Evolutionary conservation across 2,329 filamentous ascomycete genomes (phyloP).

Genomic region (Bipolaris gigantea): DNA sequence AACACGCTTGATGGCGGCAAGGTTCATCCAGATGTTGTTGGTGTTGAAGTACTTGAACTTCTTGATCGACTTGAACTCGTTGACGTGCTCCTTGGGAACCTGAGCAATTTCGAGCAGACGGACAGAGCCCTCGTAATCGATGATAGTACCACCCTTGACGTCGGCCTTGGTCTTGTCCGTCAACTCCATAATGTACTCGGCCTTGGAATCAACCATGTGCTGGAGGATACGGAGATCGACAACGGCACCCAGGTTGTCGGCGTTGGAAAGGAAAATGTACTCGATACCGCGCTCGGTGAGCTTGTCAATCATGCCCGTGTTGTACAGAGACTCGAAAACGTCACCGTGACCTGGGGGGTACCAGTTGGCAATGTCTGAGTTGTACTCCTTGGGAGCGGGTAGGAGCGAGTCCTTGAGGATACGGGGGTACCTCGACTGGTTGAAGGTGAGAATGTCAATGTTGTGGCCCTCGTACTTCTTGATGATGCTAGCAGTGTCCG

Average conservation of each 20-base stretch:
- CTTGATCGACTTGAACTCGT: conserved; percentile 99
- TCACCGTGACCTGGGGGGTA: conserved; percentile 99
- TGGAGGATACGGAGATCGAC: conserved; percentile 97
- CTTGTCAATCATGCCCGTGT: conserved; percentile 97
- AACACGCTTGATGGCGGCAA: conserved; percentile 95
- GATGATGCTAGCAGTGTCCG: conserved; percentile 97
- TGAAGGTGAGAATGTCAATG: conserved; percentile 99
- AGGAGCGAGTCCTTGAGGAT: conserved; percentile 98
- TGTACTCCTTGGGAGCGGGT: conserved; percentile 85
- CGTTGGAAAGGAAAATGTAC: conserved; percentile 98
- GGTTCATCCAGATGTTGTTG: conserved; percentile 99
- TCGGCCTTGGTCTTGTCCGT: conserved; percentile 99
- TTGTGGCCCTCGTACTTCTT: conserved; percentile 99
- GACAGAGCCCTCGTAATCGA: conserved; percentile 96
- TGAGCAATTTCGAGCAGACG: conserved; percentile 98
- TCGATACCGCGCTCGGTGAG: conserved; percentile 93
- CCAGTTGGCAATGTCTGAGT: conserved; percentile 93
- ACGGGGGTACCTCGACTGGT: conserved; percentile 97
- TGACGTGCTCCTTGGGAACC: conserved; percentile 99
- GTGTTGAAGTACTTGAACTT: conserved; percentile 99
- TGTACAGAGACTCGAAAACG: conserved; percentile 99
- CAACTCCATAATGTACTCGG: conserved; percentile 99
- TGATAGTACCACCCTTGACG: conserved; percentile 99
- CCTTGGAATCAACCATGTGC: conserved; percentile 97
- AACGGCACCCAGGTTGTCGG: conserved; percentile 96